Base-by-base conservation (phyloP, 2,329 filamentous ascomycete genomes). In the Sphaceloma murrayae region DNA sequence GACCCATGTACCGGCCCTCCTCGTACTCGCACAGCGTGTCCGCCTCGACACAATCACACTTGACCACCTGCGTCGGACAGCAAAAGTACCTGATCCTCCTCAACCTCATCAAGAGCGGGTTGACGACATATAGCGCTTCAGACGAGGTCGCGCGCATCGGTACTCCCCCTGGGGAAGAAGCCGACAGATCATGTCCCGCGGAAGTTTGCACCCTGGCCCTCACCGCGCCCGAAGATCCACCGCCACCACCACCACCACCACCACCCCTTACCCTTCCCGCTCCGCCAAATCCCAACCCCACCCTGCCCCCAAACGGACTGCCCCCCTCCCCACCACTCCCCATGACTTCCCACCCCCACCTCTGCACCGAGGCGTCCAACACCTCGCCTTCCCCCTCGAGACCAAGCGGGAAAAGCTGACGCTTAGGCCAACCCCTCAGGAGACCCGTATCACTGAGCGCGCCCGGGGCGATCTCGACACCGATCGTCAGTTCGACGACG, bases 341-440 rank as follows among this genome's bases (percentile, higher is more conserved):
- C 5, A 34, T 11, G n/a, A 40, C 11, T 19, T 40, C 36, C 36
- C 36, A 40, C 14, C 36, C 36, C 36, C 36, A 40, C 3, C 36
- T 22, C 11, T 40, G 36, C 14, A 5, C 19, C 26, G 24, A 26
- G 36, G n/a, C n/a, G n/a, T n/a, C n/a, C 9, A 40, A 22, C 7
- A 40, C 11, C 24, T 40, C n/a, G n/a, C n/a, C n/a, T n/a, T n/a
- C 36, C 2, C 36, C 36, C 11, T 30, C 14, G 2, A 40, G 24
- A 3, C 36, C 36, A 16, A 40, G 36, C 8, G 36, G 36, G 36
- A 40, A 40, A 16, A 40, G 22, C 26, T 40, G 36, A 16, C 36
- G 36, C 16, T 40, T 40, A 11, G 36, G 36, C 36, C 36, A 40
- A 13, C 36, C 36, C 4, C 36, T 19, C 2, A 40, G 36, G 1